These are phyloP conservation scores for Daldinia vernicosa DNA, from an alignment of 495 filamentous ascomycete genomes.

Conservation along the genomic window DNA sequence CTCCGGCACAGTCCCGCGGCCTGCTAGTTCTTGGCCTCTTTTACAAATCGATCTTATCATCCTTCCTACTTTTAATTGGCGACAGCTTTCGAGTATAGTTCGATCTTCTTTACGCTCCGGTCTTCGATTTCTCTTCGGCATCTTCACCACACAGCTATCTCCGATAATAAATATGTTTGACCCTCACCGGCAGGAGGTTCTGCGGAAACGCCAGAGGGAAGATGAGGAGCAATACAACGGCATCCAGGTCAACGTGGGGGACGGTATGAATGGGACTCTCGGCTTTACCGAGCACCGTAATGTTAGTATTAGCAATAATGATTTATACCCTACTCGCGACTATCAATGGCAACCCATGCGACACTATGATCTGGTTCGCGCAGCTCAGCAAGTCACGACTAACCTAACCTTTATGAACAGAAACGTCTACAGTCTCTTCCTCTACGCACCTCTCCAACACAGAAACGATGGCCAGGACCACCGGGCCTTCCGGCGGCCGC, in stretches of 20 bases:
- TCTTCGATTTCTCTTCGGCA: neutral
- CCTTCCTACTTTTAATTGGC: neutral
- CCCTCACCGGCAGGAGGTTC: conserved; percentile 37
- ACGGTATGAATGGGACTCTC: conserved; percentile 39
- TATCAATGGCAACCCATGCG: neutral
- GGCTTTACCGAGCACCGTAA: conserved; percentile 60
- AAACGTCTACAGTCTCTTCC: conserved; percentile 60
- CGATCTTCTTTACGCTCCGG: neutral
- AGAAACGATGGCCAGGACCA: conserved; percentile 51
- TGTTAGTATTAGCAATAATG: conserved; percentile 44
- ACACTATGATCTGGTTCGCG: neutral
- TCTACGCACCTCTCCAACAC: conserved; percentile 52
- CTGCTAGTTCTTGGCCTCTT: neutral
- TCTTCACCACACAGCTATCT: conserved; percentile 1
- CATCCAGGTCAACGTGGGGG: conserved; percentile 14
- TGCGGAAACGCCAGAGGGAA: conserved; percentile 39
- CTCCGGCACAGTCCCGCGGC: neutral
- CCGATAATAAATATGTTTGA: conserved; percentile 31
- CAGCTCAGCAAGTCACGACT: neutral
- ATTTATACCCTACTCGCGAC: neutral
- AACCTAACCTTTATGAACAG: conserved; percentile 36
- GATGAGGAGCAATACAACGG: conserved; percentile 37
- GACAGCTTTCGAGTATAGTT: neutral
- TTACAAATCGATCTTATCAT: neutral
- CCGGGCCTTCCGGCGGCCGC: conserved; percentile 44